Percentiles rank a stretch among this genome's conserved stretches.
These are phyloP conservation scores for Erucastrum elatum DNA, from an alignment of 345 rosid genomes.

Conservation along the genomic window DNA sequence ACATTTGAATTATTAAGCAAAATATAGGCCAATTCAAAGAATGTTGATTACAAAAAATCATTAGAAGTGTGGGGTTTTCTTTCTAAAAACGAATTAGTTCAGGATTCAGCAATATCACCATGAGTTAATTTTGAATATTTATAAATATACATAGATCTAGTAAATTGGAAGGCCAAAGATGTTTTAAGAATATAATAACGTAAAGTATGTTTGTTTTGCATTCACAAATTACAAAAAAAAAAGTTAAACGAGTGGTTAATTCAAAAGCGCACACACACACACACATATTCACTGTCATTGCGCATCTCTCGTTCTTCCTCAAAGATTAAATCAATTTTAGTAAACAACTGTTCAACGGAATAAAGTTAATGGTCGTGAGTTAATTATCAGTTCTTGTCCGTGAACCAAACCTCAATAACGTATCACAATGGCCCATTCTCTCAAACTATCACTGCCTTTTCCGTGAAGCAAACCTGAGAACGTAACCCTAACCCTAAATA, in stretches of 20 bases:
- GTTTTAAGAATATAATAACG: constrained; percentile 1
- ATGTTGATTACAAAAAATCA: not conserved
- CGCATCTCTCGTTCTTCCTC: constrained; percentile 41
- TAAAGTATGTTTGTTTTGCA: not conserved
- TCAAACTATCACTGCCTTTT: constrained; percentile 13
- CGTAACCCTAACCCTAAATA: constrained; percentile 7
- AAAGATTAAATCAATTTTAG: constrained; percentile 33
- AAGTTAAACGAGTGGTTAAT: not conserved
- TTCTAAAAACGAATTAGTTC: not conserved
- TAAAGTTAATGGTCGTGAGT: constrained; percentile 25
- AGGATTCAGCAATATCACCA: not conserved
- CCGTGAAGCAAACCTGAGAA: constrained; percentile 18
- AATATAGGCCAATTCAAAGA: not conserved
- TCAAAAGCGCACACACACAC: constrained; percentile 9
- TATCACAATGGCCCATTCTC: constrained; percentile 24
- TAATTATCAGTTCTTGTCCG: constrained; percentile 22
- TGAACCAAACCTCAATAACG: constrained; percentile 22
- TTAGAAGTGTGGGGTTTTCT: not conserved
- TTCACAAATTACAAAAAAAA: not conserved
- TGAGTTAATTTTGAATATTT: not conserved
- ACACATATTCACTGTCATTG: constrained; percentile 19
- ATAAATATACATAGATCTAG: not conserved
- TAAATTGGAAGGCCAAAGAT: not conserved
- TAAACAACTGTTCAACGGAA: constrained; percentile 30
- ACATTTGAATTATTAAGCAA: not conserved